A percentile compares a stretch with the other conserved stretches of the same genome.
phyloP scores from a whole-genome alignment of 2,329 filamentous ascomycete species.

The Calonectria ilicicola region DNA sequence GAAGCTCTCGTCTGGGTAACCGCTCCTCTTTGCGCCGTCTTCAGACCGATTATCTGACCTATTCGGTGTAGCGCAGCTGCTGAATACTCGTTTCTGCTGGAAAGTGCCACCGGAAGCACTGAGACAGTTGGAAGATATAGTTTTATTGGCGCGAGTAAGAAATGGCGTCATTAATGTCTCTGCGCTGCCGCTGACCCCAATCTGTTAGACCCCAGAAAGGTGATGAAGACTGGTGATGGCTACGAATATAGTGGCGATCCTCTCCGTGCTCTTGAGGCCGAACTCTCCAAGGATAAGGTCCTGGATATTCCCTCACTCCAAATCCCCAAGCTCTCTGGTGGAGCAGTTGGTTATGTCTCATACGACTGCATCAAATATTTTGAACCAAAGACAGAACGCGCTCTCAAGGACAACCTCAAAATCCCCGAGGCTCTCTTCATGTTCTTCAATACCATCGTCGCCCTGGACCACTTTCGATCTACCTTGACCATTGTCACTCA shows the following conservation, averaged over 20 bases:
- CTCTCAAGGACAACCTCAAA: conserved; percentile 87
- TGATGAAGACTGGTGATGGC: conserved; percentile 88
- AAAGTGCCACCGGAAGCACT: conserved; percentile 84
- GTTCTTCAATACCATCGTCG: conserved; percentile 94
- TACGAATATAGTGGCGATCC: conserved; percentile 89
- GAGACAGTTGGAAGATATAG: conserved; percentile 95
- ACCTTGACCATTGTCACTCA: conserved; percentile 95
- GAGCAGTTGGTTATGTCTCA: conserved; percentile 95
- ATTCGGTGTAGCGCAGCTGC: conserved; percentile 55
- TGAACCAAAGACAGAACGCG: conserved; percentile 92
- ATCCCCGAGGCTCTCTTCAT: conserved; percentile 97
- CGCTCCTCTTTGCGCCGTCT: not conserved
- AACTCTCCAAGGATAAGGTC: conserved; percentile 83
- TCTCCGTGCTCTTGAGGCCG: conserved; percentile 82
- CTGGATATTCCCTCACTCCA: conserved; percentile 85
- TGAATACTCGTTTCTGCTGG: conserved; percentile 92
- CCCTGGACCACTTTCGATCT: conserved; percentile 95
- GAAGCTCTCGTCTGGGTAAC: conserved; percentile 69
- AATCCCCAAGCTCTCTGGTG: conserved; percentile 88
- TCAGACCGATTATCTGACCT: conserved; percentile 30
- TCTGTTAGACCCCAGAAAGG: conserved; percentile 72
- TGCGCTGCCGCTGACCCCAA: conserved; percentile 19
- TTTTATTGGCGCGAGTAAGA: conserved; percentile 80
- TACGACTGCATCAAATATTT: conserved; percentile 99
- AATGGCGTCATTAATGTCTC: not conserved